Percentiles rank a stretch among this genome's conserved stretches.
Evolutionary conservation across 495 filamentous ascomycete species (phyloP).

Genomic region (Neurospora sp.): DNA sequence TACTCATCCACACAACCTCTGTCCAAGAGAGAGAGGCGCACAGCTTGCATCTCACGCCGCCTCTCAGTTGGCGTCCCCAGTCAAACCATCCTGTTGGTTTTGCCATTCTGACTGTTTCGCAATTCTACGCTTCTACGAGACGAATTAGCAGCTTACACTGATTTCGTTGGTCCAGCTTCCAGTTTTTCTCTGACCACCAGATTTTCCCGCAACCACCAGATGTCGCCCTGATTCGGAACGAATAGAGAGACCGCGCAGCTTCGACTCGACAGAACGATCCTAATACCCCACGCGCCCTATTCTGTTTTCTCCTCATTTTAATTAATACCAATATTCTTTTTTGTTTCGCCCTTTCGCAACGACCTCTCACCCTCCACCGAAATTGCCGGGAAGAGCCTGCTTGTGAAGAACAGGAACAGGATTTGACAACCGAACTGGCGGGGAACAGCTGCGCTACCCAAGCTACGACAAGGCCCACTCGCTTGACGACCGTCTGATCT

Average conservation of each 20-base stretch:
- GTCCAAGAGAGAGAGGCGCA: neutral
- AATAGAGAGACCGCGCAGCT: slow-evolving; percentile 7
- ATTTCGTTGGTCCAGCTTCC: neutral
- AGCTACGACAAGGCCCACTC: slow-evolving; percentile 7
- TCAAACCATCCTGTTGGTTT: neutral
- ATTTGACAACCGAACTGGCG: slow-evolving; percentile 15
- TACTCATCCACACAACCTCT: neutral
- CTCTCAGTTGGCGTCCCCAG: slow-evolving; percentile 3
- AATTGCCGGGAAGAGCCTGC: slow-evolving; percentile 9
- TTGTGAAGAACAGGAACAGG: slow-evolving; percentile 9
- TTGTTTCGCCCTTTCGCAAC: slow-evolving; percentile 3
- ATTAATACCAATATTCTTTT: slow-evolving; percentile 1
- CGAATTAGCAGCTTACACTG: slow-evolving; percentile 15
- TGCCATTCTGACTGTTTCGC: neutral
- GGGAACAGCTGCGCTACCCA: slow-evolving; percentile 12
- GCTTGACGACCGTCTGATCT: neutral
- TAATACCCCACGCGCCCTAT: neutral
- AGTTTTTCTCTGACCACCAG: slow-evolving; percentile 8
- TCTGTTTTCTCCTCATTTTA: neutral
- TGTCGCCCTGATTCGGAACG: slow-evolving; percentile 16
- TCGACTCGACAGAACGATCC: neutral
- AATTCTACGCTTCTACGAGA: slow-evolving; percentile 9
- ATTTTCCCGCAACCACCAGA: slow-evolving; percentile 17
- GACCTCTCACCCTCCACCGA: neutral
- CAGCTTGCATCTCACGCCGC: slow-evolving; percentile 8